These are phyloP conservation scores for Trichosanthes truncata DNA, from an alignment of 306 rosid species.

Conservation along the genomic window DNA sequence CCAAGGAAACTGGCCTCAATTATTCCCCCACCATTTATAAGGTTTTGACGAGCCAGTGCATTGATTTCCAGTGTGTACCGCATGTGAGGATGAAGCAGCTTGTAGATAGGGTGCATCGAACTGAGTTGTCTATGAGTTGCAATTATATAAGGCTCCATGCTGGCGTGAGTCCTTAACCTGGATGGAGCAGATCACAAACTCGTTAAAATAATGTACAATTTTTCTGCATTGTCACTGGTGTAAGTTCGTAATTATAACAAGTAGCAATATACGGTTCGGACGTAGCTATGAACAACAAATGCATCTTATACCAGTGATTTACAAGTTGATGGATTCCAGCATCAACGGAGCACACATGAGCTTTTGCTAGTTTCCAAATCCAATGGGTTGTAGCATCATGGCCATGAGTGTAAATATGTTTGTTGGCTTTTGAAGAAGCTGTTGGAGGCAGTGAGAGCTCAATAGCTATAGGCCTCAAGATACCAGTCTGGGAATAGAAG, in stretches of 20 bases:
- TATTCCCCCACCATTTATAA: slow-evolving; percentile 87
- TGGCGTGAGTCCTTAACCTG: slow-evolving; percentile 98
- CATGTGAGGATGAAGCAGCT: slow-evolving; percentile 87
- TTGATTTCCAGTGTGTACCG: slow-evolving; percentile 91
- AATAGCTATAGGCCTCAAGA: slow-evolving; percentile 59
- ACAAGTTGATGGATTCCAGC: slow-evolving; percentile 91
- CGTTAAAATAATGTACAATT: not conserved
- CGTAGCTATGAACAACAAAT: not conserved
- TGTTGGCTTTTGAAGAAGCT: slow-evolving; percentile 35
- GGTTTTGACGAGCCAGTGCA: slow-evolving; percentile 76
- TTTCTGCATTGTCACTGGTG: not conserved
- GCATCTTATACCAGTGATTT: slow-evolving; percentile 67
- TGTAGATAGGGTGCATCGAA: slow-evolving; percentile 84
- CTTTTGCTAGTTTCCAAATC: slow-evolving; percentile 95
- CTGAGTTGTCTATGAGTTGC: slow-evolving; percentile 89
- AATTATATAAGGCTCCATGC: slow-evolving; percentile 85
- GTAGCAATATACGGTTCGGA: not conserved
- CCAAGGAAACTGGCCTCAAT: slow-evolving; percentile 88
- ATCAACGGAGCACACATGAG: slow-evolving; percentile 88
- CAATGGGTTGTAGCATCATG: slow-evolving; percentile 78
- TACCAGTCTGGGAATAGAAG: slow-evolving; percentile 32
- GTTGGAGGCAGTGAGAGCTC: slow-evolving; percentile 81
- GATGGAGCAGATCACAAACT: slow-evolving; percentile 16
- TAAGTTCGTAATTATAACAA: not conserved
- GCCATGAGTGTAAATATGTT: slow-evolving; percentile 59